Percentiles rank a stretch among this genome's conserved stretches.
These are phyloP conservation scores for Brassica balearica DNA, from an alignment of 441 rosid genomes.

Conservation along the genomic window DNA sequence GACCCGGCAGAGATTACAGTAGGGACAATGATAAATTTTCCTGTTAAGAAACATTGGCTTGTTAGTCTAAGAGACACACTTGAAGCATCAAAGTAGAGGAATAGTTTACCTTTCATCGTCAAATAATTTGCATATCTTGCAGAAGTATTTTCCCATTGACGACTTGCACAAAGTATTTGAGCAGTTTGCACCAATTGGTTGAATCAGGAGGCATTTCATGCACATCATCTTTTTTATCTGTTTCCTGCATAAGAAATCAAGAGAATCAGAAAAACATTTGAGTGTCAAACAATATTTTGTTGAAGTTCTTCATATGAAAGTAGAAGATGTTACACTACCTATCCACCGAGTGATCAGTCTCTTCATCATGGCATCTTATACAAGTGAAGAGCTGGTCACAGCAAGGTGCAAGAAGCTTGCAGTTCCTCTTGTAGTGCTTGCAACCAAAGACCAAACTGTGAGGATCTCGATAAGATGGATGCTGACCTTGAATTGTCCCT, in stretches of 20 bases:
- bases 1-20: conserved; percentile 86
- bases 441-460: conserved; percentile 79
- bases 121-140: conserved; percentile 88
- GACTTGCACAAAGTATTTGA: conserved; percentile 70
- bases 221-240: conserved; percentile 98
- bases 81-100: background rate
- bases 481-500: conserved; percentile 59
- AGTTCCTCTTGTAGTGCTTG: conserved; percentile 93
- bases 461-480: conserved; percentile 78
- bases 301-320: conserved; percentile 1
- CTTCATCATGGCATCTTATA: conserved; percentile 95
- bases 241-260: conserved; percentile 62
- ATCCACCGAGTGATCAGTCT: conserved; percentile 92
- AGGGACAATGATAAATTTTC: conserved; percentile 97
- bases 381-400: conserved; percentile 86
- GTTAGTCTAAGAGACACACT: conserved; percentile 6
- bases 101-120: conserved; percentile 92
- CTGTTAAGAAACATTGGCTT: conserved; percentile 49
- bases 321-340: conserved; percentile 55
- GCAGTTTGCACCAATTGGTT: conserved; percentile 85
- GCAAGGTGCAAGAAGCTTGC: conserved; percentile 92
- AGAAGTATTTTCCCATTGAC: conserved; percentile 89
- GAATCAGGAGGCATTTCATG: conserved; percentile 85
- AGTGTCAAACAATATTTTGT: conserved; percentile 22
- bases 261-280: conserved; percentile 26